Conservation (phyloP, 2,329 filamentous ascomycete species). For the Colletotrichum tabaci region DNA sequence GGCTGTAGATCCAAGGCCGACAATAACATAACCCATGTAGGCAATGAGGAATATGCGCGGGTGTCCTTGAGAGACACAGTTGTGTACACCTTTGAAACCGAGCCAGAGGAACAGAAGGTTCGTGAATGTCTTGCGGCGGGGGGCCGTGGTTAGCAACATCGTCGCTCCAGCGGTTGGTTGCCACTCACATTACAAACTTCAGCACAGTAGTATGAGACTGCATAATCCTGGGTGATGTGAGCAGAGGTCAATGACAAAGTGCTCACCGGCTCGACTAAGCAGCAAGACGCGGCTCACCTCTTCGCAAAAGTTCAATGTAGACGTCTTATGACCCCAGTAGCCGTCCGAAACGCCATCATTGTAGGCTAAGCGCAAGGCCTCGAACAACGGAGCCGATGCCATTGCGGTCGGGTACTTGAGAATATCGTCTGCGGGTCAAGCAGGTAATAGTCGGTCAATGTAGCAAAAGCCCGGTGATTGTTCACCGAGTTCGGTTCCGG, state of each 20-base stretch:
- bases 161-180: not conserved
- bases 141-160: slow-evolving; percentile 3
- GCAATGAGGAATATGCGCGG: slow-evolving; percentile 81
- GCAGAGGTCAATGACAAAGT: slow-evolving; percentile 31
- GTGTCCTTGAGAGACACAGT: slow-evolving; percentile 80
- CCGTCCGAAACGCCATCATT: slow-evolving; percentile 55
- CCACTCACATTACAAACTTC: slow-evolving; percentile 77
- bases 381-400: slow-evolving; percentile 30
- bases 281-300: slow-evolving; percentile 68
- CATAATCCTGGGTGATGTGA: slow-evolving; percentile 64
- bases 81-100: slow-evolving; percentile 81
- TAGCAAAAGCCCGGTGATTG: not conserved
- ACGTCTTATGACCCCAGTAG: slow-evolving; percentile 79
- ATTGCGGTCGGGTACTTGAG: not conserved
- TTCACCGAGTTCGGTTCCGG: not conserved
- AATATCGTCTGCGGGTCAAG: not conserved
- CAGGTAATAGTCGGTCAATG: not conserved
- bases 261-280: not conserved
- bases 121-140: slow-evolving; percentile 74
- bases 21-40: slow-evolving; percentile 67
- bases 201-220: slow-evolving; percentile 81
- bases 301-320: slow-evolving; percentile 85
- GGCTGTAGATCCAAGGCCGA: slow-evolving; percentile 69
- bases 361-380: slow-evolving; percentile 35
- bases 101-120: slow-evolving; percentile 87